A percentile compares a stretch with the other conserved stretches of the same genome.
These are phyloP conservation scores for Pseudopyricularia cyperi DNA, from an alignment of 2,329 filamentous ascomycete genomes.

Conservation along the genomic window DNA sequence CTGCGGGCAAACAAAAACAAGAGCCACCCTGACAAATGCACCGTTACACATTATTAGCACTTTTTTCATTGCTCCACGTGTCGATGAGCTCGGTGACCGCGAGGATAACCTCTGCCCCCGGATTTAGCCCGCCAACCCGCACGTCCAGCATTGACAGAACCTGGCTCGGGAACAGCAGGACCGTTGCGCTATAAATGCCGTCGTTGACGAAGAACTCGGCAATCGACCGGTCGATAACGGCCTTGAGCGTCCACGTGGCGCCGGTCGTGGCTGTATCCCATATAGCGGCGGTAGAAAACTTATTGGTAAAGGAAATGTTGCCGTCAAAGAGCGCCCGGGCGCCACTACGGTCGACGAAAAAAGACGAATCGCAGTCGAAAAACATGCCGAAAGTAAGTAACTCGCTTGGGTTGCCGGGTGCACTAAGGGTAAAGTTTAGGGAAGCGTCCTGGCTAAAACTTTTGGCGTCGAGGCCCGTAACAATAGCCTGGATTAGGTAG, in stretches of 20 bases:
- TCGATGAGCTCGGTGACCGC: not conserved
- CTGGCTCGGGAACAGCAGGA: conserved; percentile 31
- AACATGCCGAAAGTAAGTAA: conserved; percentile 33
- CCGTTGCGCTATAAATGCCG: conserved; percentile 33
- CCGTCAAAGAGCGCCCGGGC: conserved; percentile 20
- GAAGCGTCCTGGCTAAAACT: conserved; percentile 13
- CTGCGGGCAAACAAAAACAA: too few relatives aligned
- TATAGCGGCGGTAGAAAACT: conserved; percentile 23
- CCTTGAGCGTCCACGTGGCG: conserved; percentile 20
- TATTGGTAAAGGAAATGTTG: conserved; percentile 38
- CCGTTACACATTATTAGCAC: too few relatives aligned
- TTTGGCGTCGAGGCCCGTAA: conserved; percentile 23
- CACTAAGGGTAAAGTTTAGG: conserved; percentile 16
- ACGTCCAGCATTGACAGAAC: not conserved
- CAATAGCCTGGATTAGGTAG: conserved; percentile 39
- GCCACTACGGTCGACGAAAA: conserved; percentile 36
- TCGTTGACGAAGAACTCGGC: conserved; percentile 33
- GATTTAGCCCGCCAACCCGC: not conserved
- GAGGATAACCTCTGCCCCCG: not conserved
- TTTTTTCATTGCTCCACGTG: conserved; percentile 26
- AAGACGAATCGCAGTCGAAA: conserved; percentile 31
- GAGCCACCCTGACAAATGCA: too few relatives aligned
- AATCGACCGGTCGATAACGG: conserved; percentile 39
- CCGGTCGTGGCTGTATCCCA: conserved; percentile 10
- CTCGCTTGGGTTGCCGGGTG: conserved; percentile 28